phyloP scores from a whole-genome alignment of 768 basidiomycete species.

The Chalciporus pseudorubinellus region DNA sequence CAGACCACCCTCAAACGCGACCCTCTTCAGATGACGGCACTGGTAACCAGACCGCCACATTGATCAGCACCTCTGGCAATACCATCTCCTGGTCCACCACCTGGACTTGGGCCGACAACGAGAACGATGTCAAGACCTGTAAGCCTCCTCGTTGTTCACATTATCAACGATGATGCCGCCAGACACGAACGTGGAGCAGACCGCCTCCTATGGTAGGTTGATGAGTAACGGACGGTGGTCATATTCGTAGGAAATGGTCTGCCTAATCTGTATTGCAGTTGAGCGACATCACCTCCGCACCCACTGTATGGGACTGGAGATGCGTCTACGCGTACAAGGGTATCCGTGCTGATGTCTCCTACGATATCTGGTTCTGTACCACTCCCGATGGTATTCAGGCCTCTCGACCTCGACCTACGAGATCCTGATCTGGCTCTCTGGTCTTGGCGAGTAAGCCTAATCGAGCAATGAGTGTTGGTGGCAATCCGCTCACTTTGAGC shows the following conservation, averaged over 20 bases:
- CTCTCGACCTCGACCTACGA: constrained; percentile 48
- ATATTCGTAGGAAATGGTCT: constrained; percentile 1
- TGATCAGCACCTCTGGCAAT: constrained; percentile 40
- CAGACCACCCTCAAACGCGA: too few relatives aligned
- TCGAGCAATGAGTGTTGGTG: not conserved
- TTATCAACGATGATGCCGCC: not conserved
- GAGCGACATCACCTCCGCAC: constrained; percentile 31
- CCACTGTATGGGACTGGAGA: constrained; percentile 51
- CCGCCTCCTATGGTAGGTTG: constrained; percentile 41
- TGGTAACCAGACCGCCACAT: constrained; percentile 54
- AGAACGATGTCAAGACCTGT: constrained; percentile 59
- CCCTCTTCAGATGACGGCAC: too few relatives aligned
- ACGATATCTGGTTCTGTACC: constrained; percentile 54
- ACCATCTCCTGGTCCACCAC: constrained; percentile 52
- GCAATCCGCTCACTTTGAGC: not conserved
- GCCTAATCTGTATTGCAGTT: constrained; percentile 37
- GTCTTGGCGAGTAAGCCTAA: constrained; percentile 46
- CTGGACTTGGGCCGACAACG: constrained; percentile 50
- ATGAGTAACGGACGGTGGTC: constrained; percentile 24
- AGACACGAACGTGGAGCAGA: constrained; percentile 49
- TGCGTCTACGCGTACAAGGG: constrained; percentile 43
- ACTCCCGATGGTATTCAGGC: constrained; percentile 45
- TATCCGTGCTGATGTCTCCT: constrained; percentile 56
- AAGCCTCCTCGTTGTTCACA: constrained; percentile 12
- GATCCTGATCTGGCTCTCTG: constrained; percentile 64